Base-by-base conservation (phyloP, 805 yeast species). In the Candida germanica region DNA sequence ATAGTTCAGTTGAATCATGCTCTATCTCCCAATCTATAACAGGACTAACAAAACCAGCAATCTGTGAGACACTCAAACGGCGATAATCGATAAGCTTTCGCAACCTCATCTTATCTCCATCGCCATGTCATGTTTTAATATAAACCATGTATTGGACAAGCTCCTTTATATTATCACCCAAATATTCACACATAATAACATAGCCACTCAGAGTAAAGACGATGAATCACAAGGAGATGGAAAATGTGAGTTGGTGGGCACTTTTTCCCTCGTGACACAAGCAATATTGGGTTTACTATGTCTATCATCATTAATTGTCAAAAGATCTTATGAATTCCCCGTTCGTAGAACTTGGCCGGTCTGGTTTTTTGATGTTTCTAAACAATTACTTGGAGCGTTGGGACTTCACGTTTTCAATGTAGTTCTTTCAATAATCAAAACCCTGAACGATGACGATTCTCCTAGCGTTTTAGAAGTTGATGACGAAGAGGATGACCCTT, bases 301-400 rank as follows among this genome's bases (percentile, higher is more conserved):
- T 9, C 58, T 93, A 3, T 69, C 81, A 19, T 78, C 91, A 2
- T 64, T 91, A 28, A 77, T 88, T 2, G 61, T 80, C 27, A 91
- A 93, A 53, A 70, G 98, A 36, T 76, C 66, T 41, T 76, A 79
- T 42, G 98, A 91, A 51, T 74, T 73, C 42, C 97, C 97, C 1
- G 57, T 69, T 29, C 72, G 88, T 46, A 69, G 98, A 44, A 89
- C 94, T 3, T 79, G 95, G 86, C 73, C 75, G 47, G 80, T 89
- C 9, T 91, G 98, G 98, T 52, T 74, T 12, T 89, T 77, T 52
- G 98, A 91, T 55, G 95, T 91, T 1, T 75, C 86, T 12, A 91
- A 93, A 53, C 98, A 91, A 56, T 71, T 91, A 1, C 62, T 87
- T 15, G 98, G 98, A 0, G 87, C 98, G 0, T 58, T 85, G 18